Conservation (phyloP, 2,329 filamentous ascomycete species). For the Podosphaera leucotricha region DNA sequence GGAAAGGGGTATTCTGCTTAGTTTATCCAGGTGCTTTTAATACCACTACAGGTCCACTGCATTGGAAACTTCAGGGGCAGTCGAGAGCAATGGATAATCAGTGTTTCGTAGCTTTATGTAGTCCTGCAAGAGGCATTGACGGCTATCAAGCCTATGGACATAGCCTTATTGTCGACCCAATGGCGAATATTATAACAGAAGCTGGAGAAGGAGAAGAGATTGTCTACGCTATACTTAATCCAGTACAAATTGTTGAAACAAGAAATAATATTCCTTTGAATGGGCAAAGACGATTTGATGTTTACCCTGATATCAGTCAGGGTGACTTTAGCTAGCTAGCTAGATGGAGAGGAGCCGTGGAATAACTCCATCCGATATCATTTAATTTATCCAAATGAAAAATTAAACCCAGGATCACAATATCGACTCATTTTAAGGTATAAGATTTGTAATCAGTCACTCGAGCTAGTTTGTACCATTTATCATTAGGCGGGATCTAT, state of each 20-base stretch:
- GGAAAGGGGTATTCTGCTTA: constrained; percentile 66
- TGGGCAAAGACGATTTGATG: constrained; percentile 73
- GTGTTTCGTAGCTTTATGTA: constrained; percentile 79
- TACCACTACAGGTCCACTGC: constrained; percentile 69
- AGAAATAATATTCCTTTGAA: constrained; percentile 67
- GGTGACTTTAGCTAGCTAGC: background rate
- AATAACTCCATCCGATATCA: no score
- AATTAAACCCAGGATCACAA: no score
- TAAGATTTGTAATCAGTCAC: background rate
- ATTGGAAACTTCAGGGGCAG: constrained; percentile 68
- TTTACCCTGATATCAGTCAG: constrained; percentile 70
- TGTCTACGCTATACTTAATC: constrained; percentile 47
- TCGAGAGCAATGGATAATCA: constrained; percentile 85
- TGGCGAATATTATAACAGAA: constrained; percentile 60
- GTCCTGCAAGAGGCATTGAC: constrained; percentile 56
- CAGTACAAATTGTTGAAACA: constrained; percentile 45
- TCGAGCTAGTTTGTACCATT: background rate
- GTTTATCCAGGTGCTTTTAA: constrained; percentile 97
- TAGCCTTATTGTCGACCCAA: constrained; percentile 68
- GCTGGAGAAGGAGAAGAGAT: constrained; percentile 57
- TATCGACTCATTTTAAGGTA: background rate
- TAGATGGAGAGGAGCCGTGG: background rate
- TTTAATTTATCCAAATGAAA: no score
- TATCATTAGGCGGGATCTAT: background rate
- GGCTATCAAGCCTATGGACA: constrained; percentile 90